phyloP scores from a whole-genome alignment of 1,284 basidiomycete genomes.

The Trichosporon inkin region DNA sequence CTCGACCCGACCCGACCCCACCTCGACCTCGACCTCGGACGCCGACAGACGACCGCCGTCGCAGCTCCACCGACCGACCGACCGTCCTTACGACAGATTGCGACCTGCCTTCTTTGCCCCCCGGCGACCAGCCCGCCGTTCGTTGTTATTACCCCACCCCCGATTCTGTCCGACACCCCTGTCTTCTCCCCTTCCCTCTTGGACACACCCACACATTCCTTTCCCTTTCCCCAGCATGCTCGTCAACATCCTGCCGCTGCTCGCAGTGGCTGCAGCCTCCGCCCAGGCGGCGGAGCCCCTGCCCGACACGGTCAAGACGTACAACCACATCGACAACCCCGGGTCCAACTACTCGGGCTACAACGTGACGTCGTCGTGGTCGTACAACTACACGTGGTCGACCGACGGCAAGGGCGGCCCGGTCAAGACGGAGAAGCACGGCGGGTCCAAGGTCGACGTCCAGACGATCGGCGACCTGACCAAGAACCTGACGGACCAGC shows the following conservation, averaged over 20 bases:
- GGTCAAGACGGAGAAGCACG: not conserved
- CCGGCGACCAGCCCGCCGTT: too few relatives aligned
- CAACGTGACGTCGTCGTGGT: conserved; percentile 2
- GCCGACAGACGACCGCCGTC: too few relatives aligned
- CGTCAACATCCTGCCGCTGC: not conserved
- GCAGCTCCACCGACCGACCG: too few relatives aligned
- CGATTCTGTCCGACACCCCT: too few relatives aligned
- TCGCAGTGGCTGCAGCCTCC: not conserved
- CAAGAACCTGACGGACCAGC: conserved; percentile 4
- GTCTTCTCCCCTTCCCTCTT: not conserved
- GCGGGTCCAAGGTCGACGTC: conserved; percentile 3
- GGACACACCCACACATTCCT: not conserved
- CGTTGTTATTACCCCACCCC: too few relatives aligned
- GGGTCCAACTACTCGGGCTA: not conserved
- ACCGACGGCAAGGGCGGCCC: conserved; percentile 2
- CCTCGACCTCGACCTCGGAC: too few relatives aligned
- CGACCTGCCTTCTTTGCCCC: too few relatives aligned
- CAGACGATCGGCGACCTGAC: conserved; percentile 6
- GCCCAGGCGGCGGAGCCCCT: not conserved
- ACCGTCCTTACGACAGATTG: too few relatives aligned
- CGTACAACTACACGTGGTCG: conserved; percentile 4
- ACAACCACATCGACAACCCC: not conserved
- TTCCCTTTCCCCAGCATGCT: not conserved
- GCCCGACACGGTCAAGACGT: conserved; percentile 3
- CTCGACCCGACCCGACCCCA: too few relatives aligned